phyloP scores from a whole-genome alignment of 306 rosid species.

The Dalbergia cochinchinensis region DNA sequence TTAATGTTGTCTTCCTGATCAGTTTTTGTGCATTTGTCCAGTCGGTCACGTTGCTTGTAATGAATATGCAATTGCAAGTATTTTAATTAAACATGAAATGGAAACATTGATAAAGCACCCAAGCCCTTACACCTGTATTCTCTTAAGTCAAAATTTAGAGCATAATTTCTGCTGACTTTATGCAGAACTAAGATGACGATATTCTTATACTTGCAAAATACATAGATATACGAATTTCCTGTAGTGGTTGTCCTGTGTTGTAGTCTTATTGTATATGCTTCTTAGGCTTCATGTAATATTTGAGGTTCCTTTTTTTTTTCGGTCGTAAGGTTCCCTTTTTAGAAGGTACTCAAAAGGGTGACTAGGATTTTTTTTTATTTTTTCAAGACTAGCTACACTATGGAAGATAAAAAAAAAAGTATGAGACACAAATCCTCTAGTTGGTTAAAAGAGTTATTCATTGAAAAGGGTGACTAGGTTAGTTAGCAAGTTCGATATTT shows the following conservation, averaged over 20 bases:
- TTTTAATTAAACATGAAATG: conserved; percentile 3
- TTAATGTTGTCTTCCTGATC: background rate
- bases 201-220: background rate
- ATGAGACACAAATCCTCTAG: no score
- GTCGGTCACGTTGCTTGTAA: background rate
- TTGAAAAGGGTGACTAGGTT: background rate
- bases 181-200: background rate
- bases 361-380: background rate
- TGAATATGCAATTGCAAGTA: background rate
- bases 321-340: background rate
- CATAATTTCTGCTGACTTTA: background rate
- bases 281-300: background rate
- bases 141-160: background rate
- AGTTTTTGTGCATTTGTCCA: background rate
- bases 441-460: no score
- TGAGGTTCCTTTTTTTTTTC: background rate
- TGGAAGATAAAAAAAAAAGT: no score
- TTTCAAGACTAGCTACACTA: no score
- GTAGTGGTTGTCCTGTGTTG: background rate
- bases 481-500: background rate
- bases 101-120: conserved; percentile 15
- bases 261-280: background rate
- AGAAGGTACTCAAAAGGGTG: background rate
- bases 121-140: background rate
- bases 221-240: background rate